Conservation (phyloP, 306 rosid genomes). For the Malus fusca region DNA sequence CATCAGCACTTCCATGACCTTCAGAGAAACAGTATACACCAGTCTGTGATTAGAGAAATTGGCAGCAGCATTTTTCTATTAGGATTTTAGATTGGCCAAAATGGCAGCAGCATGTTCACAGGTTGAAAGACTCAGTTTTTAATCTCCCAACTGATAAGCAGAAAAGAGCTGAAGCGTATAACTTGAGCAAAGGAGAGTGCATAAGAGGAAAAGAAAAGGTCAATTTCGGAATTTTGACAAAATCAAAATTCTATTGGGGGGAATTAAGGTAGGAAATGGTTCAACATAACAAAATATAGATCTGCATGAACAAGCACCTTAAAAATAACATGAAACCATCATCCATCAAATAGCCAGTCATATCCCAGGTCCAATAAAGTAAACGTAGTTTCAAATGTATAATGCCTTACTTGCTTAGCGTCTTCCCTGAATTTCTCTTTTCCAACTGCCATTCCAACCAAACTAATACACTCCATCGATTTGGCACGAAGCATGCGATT, state of each 20-base stretch:
- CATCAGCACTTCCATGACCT: conserved; percentile 57
- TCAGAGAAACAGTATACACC: background rate
- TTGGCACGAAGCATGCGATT: conserved; percentile 99
- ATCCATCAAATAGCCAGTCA: background rate
- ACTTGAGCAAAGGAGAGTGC: background rate
- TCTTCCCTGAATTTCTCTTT: conserved; percentile 95
- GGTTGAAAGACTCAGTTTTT: background rate
- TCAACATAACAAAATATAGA: background rate
- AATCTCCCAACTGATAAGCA: background rate
- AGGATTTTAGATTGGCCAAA: too few relatives aligned
- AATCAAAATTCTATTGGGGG: background rate
- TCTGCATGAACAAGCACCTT: background rate
- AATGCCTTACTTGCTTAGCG: conserved; percentile 68
- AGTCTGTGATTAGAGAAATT: background rate
- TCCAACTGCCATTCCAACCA: conserved; percentile 99
- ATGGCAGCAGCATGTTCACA: background rate
- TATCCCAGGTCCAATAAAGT: background rate
- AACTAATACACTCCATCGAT: conserved; percentile 97
- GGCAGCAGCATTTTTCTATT: background rate
- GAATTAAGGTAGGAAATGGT: background rate
- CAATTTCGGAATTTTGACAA: background rate
- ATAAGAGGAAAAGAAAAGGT: background rate
- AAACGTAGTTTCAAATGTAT: background rate
- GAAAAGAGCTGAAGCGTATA: background rate
- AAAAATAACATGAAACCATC: background rate